Evolutionary conservation across 2,329 filamentous ascomycete species (phyloP), one percentile per base, ranked within the genome.

Genomic region (Dactylellina leptospora): DNA sequence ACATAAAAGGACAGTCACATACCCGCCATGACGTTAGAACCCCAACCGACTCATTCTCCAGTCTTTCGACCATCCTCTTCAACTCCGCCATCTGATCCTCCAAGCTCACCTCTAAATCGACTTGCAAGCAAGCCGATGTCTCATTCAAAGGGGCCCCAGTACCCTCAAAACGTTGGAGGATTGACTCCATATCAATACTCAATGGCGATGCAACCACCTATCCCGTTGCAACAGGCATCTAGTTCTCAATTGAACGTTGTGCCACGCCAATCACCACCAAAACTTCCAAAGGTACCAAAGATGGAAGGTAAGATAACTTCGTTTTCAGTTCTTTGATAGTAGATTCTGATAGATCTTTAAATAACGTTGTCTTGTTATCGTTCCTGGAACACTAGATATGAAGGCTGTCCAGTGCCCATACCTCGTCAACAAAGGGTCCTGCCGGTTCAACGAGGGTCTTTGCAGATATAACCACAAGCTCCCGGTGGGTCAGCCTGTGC

Each of bases 101-200:
- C 40, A 30, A 40, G 42, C 13, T 50, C 56, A 22, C 38, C 64
- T 16, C 23, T 38, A 23, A 38, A 30, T 25, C 22, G 50, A 1
- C 11, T 36, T 8, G 18, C 48, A 2, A 13, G 11, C 5, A 13
- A n/a, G 11, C 28, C 42, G 25, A 55, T 36, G 18, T n/a, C 27
- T n/a, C 50, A 2, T 28, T 16, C 4, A 13, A 5, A 45, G 20
- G 18, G 27, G 42, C 22, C 56, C 1, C 13, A 61, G 16, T 51
- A 36, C 9, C 9, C 20, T 22, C 18, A 36, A 23, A 16, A 23
- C 4, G 47, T 53, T 10, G 6, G 27, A 9, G 55, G 48, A 8
- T 9, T 69, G 27, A 69, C 63, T 3, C 55, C 63, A 20, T 69
- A 69, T 16, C 63, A 69, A 50, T 69, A 60, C 30, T 53, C 55